Evolutionary conservation across 495 filamentous ascomycete genomes (phyloP).

Genomic region (Cryomyces minteri): DNA sequence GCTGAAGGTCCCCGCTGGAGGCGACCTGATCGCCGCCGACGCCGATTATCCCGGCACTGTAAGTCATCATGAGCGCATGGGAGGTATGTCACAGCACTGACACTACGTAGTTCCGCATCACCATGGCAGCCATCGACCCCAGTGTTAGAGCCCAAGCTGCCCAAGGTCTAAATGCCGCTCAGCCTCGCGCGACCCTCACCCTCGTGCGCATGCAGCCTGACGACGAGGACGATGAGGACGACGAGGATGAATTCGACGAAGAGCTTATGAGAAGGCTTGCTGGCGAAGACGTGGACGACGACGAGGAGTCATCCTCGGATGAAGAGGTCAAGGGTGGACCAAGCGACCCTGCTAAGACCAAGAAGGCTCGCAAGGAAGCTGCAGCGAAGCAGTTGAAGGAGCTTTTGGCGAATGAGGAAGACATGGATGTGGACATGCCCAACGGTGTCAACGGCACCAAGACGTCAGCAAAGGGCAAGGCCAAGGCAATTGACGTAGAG

Average conservation of each 20-base stretch:
- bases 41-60: conserved; percentile 20
- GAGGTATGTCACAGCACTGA: too few relatives aligned
- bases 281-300: conserved; percentile 26
- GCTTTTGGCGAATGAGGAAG: conserved; percentile 14
- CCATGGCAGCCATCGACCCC: conserved; percentile 96
- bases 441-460: conserved; percentile 45
- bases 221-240: conserved; percentile 14
- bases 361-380: conserved; percentile 58
- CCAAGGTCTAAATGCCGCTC: conserved; percentile 35
- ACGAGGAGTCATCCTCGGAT: conserved; percentile 34
- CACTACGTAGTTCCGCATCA: conserved; percentile 49
- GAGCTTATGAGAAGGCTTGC: conserved; percentile 35
- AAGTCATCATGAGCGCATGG: too few relatives aligned
- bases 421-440: conserved; percentile 37
- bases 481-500: conserved; percentile 37
- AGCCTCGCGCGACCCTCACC: conserved; percentile 71
- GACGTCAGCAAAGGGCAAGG: conserved; percentile 54
- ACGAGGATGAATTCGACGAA: conserved; percentile 35
- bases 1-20: conserved; percentile 67
- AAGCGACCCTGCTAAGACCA: conserved; percentile 73
- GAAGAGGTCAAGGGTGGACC: conserved; percentile 73
- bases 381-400: conserved; percentile 27
- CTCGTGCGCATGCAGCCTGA: conserved; percentile 50
- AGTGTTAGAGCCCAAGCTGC: conserved; percentile 39
- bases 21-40: conserved; percentile 53